These are phyloP conservation scores for Ceratobasidium sp. DNA, from an alignment of 1,284 basidiomycete species.

Conservation along the genomic window DNA sequence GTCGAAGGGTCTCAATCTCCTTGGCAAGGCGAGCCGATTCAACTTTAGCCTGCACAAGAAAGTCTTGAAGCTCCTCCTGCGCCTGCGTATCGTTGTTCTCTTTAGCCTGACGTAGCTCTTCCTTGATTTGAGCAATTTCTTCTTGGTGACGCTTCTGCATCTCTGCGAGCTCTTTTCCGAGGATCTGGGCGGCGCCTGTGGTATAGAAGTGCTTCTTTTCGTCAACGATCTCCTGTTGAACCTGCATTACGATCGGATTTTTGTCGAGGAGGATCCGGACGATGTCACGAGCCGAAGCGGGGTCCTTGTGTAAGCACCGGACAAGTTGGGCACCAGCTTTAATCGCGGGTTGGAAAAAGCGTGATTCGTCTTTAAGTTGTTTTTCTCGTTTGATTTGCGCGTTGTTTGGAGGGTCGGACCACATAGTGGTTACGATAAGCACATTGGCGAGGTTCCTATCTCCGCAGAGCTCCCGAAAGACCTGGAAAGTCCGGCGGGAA, in stretches of 20 bases:
- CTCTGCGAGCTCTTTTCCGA: neutral
- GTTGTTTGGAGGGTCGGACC: slow-evolving; percentile 44
- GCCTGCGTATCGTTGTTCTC: slow-evolving; percentile 1
- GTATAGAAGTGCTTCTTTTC: neutral
- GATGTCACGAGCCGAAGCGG: slow-evolving; percentile 11
- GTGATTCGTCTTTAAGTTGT: slow-evolving; percentile 4
- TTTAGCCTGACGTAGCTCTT: neutral
- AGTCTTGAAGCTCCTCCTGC: neutral
- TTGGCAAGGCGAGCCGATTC: slow-evolving; percentile 9
- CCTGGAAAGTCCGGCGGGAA: slow-evolving; percentile 26
- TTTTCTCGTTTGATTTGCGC: neutral
- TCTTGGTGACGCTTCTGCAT: slow-evolving; percentile 6
- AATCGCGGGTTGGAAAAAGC: slow-evolving; percentile 18
- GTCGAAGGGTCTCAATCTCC: slow-evolving; percentile 11
- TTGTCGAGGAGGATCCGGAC: slow-evolving; percentile 25
- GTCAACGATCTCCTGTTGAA: slow-evolving; percentile 23
- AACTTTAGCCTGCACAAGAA: neutral
- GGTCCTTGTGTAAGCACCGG: neutral
- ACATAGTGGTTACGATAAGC: slow-evolving; percentile 52
- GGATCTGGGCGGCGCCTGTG: neutral
- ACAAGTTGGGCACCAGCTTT: slow-evolving; percentile 1
- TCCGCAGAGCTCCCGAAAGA: slow-evolving; percentile 45
- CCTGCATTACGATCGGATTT: neutral
- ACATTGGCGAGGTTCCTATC: slow-evolving; percentile 47
- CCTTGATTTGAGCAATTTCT: slow-evolving; percentile 1